A percentile compares a stretch with the other conserved stretches of the same genome.
Conservation (phyloP, 2,329 filamentous ascomycete species). For the Phoma herbarum region DNA sequence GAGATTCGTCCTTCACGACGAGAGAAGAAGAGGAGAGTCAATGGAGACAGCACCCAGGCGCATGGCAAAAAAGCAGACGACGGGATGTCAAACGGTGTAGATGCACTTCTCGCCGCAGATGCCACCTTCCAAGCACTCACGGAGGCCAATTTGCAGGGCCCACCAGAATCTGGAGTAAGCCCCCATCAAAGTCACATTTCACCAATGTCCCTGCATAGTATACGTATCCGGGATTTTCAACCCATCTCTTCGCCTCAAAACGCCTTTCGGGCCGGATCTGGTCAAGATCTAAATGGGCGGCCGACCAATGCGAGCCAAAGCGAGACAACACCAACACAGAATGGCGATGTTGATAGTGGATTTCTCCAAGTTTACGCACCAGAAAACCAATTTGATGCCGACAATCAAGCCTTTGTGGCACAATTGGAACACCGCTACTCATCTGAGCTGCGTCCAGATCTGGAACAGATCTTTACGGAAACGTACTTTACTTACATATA, state of each 20-base stretch:
- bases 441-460: slow-evolving; percentile 21
- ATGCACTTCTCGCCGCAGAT: not conserved
- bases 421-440: not conserved
- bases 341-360: not conserved
- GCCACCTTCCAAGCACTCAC: not conserved
- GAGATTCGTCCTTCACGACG: not conserved
- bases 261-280: not conserved
- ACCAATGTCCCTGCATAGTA: not conserved
- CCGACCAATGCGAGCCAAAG: not conserved
- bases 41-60: not conserved
- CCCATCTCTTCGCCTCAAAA: not conserved
- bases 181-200: not conserved
- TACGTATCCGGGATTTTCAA: not conserved
- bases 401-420: not conserved
- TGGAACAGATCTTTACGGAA: slow-evolving; percentile 33
- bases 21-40: not conserved
- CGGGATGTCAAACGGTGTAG: not conserved
- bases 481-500: slow-evolving; percentile 35
- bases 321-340: not conserved
- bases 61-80: not conserved
- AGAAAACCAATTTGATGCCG: not conserved
- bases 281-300: not conserved
- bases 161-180: not conserved
- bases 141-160: not conserved
- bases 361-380: not conserved